Evolutionary conservation across 1,139 yeast genomes (phyloP).

Genomic region (Yamadazyma friedrichii): DNA sequence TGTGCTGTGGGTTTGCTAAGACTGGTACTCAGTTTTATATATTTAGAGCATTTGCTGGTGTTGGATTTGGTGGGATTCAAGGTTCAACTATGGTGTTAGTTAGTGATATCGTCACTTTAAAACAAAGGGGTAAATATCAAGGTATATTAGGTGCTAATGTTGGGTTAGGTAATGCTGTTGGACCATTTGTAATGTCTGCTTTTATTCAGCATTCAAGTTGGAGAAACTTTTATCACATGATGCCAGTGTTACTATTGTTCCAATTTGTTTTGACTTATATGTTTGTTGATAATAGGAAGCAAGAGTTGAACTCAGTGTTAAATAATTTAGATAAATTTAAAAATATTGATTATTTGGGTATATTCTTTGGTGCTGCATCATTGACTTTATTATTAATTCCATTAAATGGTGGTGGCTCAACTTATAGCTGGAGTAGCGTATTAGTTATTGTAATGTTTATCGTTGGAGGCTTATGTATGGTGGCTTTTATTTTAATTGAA

Average conservation of each 20-base stretch:
- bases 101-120: constrained; percentile 43
- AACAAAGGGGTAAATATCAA: constrained; percentile 46
- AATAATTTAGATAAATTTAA: constrained; percentile 32
- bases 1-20: constrained; percentile 42
- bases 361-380: constrained; percentile 42
- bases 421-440: constrained; percentile 51
- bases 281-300: constrained; percentile 21
- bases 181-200: constrained; percentile 57
- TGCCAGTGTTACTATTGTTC: constrained; percentile 42
- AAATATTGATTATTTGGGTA: constrained; percentile 50
- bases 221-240: constrained; percentile 50
- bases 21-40: constrained; percentile 41
- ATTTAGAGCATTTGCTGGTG: constrained; percentile 45
- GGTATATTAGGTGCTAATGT: constrained; percentile 50
- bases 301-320: constrained; percentile 20
- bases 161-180: constrained; percentile 55
- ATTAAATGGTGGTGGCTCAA: constrained; percentile 55
- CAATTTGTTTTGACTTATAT: constrained; percentile 27
- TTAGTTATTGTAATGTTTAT: constrained; percentile 46
- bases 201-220: constrained; percentile 44
- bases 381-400: constrained; percentile 49
- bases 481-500: constrained; percentile 46
- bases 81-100: constrained; percentile 41
- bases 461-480: constrained; percentile 43
- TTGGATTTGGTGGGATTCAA: constrained; percentile 46